These are phyloP conservation scores for Pyrus betulifolia DNA, from an alignment of 306 rosid species.

Conservation along the genomic window DNA sequence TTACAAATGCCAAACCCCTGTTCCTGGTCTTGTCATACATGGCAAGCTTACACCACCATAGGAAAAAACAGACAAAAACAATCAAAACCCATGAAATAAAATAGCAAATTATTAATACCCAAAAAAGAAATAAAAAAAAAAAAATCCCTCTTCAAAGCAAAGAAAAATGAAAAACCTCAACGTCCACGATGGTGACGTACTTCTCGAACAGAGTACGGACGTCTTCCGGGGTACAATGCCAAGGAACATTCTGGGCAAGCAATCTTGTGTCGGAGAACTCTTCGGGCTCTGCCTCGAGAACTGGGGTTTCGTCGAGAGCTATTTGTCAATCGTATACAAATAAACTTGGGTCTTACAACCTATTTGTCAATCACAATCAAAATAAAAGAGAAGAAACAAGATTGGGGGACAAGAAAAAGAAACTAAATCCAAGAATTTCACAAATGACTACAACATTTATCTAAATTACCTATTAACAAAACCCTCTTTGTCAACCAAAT, in stretches of 20 bases:
- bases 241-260: conserved; percentile 86
- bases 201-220: conserved; percentile 64
- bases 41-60: conserved; percentile 42
- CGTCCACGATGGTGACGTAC: conserved; percentile 62
- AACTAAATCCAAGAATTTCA: neutral
- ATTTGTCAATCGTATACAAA: neutral
- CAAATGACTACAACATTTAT: neutral
- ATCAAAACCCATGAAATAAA: neutral
- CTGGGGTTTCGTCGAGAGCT: conserved; percentile 11
- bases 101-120: neutral
- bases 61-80: neutral
- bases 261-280: conserved; percentile 49
- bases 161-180: conserved; percentile 48
- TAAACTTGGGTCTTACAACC: neutral
- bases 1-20: conserved; percentile 94
- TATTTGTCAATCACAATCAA: neutral
- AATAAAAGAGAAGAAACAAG: neutral
- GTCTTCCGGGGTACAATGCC: conserved; percentile 78
- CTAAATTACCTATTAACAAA: no score
- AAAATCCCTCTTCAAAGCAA: neutral
- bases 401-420: neutral
- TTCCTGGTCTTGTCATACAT: conserved; percentile 68
- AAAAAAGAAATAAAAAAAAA: neutral
- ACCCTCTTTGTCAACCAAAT: no score
- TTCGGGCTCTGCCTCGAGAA: conserved; percentile 18